Evolutionary conservation across 768 basidiomycete genomes (phyloP).

Genomic region (Chiua virens): DNA sequence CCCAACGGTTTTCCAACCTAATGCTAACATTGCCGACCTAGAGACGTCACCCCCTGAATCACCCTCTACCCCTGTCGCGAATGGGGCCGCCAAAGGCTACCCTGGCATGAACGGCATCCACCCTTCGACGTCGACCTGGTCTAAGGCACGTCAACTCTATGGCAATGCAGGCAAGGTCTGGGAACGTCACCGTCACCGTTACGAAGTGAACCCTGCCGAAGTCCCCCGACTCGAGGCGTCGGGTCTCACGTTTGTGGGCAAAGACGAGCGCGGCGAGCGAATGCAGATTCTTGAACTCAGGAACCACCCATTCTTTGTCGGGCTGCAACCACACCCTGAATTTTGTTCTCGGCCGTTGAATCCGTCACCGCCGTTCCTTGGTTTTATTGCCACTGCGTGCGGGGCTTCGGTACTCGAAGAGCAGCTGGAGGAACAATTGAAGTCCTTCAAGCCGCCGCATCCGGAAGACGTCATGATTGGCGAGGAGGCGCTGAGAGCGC

Average conservation of each 20-base stretch:
- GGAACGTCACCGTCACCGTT: conserved; percentile 95
- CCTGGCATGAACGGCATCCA: conserved; percentile 8
- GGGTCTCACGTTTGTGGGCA: conserved; percentile 80
- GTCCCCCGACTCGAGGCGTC: conserved; percentile 68
- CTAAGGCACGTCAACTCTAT: conserved; percentile 75
- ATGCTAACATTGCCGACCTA: conserved; percentile 12
- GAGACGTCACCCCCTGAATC: conserved; percentile 13
- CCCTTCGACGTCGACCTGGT: conserved; percentile 60
- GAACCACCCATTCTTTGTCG: conserved; percentile 93
- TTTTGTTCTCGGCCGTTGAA: conserved; percentile 98
- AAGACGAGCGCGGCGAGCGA: conserved; percentile 93
- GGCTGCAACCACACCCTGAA: conserved; percentile 95
- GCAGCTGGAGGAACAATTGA: conserved; percentile 67
- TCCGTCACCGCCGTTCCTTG: conserved; percentile 96
- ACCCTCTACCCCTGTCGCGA: conserved; percentile 1
- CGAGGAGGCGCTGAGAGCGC: conserved; percentile 54
- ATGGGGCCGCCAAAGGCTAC: conserved; percentile 1
- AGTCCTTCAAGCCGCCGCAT: conserved; percentile 69
- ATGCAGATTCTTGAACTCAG: conserved; percentile 95
- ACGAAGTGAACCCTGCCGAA: conserved; percentile 92
- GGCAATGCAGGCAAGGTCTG: conserved; percentile 80
- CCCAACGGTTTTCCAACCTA: conserved; percentile 85
- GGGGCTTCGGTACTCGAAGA: conserved; percentile 57
- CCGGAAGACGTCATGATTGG: conserved; percentile 72
- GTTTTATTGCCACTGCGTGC: conserved; percentile 84